These are phyloP conservation scores for Pseudogymnoascus destructans DNA, from an alignment of 2,329 filamentous ascomycete species.

Conservation along the genomic window DNA sequence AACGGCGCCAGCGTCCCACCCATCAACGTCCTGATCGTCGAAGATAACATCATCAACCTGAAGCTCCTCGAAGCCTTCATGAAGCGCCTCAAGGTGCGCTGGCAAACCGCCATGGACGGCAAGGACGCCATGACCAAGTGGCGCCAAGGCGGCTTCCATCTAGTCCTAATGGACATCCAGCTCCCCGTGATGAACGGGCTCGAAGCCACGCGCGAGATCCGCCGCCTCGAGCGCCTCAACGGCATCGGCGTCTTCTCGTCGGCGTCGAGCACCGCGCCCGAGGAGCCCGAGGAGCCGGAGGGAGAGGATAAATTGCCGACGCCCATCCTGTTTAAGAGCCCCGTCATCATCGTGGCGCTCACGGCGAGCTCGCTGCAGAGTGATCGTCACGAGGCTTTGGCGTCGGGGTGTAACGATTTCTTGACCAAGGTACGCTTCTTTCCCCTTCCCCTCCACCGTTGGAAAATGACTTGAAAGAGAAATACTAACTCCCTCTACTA, in stretches of 20 bases:
- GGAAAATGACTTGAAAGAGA: neutral
- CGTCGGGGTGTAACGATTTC: slow-evolving; percentile 95
- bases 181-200: slow-evolving; percentile 92
- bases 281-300: slow-evolving; percentile 30
- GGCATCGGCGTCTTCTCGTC: slow-evolving; percentile 82
- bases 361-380: slow-evolving; percentile 91
- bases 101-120: slow-evolving; percentile 95
- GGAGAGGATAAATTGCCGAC: slow-evolving; percentile 59
- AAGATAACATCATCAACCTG: slow-evolving; percentile 97
- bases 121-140: slow-evolving; percentile 88
- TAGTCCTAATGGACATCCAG: slow-evolving; percentile 98
- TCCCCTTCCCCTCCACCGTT: neutral
- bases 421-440: slow-evolving; percentile 66
- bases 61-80: slow-evolving; percentile 90
- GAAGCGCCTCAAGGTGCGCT: slow-evolving; percentile 87
- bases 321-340: slow-evolving; percentile 72
- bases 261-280: slow-evolving; percentile 40
- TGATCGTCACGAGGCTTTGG: slow-evolving; percentile 86
- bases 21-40: slow-evolving; percentile 94
- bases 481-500: slow-evolving; percentile 28
- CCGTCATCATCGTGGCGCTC: slow-evolving; percentile 93
- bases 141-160: slow-evolving; percentile 81
- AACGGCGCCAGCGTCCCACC: slow-evolving; percentile 70
- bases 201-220: slow-evolving; percentile 88
- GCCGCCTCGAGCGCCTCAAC: slow-evolving; percentile 78